Base-by-base conservation (phyloP, 2,329 filamentous ascomycete species). In the Cytospora mali region DNA sequence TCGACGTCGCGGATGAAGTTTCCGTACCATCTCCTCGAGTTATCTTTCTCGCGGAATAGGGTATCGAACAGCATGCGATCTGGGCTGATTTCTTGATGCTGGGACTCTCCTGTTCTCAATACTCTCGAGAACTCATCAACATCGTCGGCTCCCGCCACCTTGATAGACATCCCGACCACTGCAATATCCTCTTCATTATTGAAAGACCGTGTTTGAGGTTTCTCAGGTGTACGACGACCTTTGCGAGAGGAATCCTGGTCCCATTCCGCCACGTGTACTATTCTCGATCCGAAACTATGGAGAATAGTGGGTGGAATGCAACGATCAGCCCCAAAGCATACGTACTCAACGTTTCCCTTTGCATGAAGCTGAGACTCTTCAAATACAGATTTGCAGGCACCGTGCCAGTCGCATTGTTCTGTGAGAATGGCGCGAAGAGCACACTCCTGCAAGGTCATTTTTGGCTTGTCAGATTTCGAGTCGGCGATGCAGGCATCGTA, bases 141-240 rank as follows among this genome's bases (percentile, higher is more conserved):
- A 13, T 58, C 50, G 16, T 66, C 55, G n/a, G 67, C 69, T 1
- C 74, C 73, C 1, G 75, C 72, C 18, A 75, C 70, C 10, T 73
- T 71, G 66, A 74, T 75, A 1, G 69, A 72, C 63, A 69, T 73
- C 39, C 76, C 76, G 27, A 78, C 66, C n/a, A 78, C 70, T 4
- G 75, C 76, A 55, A 78, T 76, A 35, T 74, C 63, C n/a, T 64
- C 55, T 14, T 31, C 6, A 10, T 31, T 31, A 31, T 31, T 31
- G 29, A 31, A 31, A 31, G 29, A 31, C 29, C 6, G 29, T 31
- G 29, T 31, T 10, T 31, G 29, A 10, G 29, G 29, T 31, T 31
- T 31, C 5, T 31, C 5, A 5, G 29, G 29, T 31, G 10, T 10
- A 31, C 29, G 29, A 31, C 5, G 29, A 31, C 29, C 29, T 31